Evolutionary conservation across 805 yeast genomes (phyloP), one percentile per base, ranked within the genome.

Genomic region (Saccharomyces mikatae): DNA sequence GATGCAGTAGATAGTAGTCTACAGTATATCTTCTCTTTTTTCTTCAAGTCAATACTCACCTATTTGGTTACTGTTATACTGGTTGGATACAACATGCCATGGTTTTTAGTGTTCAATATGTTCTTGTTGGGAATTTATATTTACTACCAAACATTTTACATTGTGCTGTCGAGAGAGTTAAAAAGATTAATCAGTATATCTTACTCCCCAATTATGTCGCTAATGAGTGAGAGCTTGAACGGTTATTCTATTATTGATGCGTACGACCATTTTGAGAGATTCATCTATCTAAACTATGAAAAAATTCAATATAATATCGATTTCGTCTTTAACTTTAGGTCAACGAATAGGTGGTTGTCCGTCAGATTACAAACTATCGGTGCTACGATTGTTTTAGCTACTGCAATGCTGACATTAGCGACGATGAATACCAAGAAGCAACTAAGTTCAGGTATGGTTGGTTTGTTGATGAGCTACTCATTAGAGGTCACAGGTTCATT

Each of bases 211-310:
- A 82, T 89, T 17, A 86, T 80, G 73, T 86, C 96, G 0, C 89
- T 86, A 60, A 77, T 90, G 58, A 91, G 87, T 65, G 97, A 90
- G 64, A 83, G 90, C 2, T 71, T 90, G 50, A 78, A 77, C 31
- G 97, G 97, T 11, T 80, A 85, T 24, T 81, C 82, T 49, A 90
- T 95, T 0, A 83, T 90, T 54, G 76, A 86, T 49, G 96, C 96
- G 0, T 91, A 79, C 63, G 74, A 77, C n/a, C 95, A 89, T 59
- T 70, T 70, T 28, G 76, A 74, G 4, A 75, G 95, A 54, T 90
- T 89, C 69, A 72, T 74, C 26, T 78, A 69, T 63, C 75, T 80
- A 54, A 85, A 84, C 65, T 67, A 71, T 32, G 71, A 75, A 21
- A 76, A 77, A 56, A 69, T 83, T 55, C 82, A 82, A 64, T 72